Base-by-base conservation (phyloP, 371 early-diverging fungal genomes). In the Capniomyces stellatus region DNA sequence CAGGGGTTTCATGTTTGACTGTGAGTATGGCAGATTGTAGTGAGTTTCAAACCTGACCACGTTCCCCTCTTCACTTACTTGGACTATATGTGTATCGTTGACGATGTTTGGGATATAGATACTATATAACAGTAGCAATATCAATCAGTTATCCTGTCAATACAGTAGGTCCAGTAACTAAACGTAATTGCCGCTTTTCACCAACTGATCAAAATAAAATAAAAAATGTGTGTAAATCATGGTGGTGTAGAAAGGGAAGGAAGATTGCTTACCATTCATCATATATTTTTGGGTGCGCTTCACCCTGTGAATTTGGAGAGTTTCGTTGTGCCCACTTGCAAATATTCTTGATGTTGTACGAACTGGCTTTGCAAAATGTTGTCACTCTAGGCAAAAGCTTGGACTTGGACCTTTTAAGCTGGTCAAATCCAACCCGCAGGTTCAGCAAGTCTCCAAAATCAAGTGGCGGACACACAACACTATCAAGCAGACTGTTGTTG, bases 381-480 rank as follows among this genome's bases (percentile, higher is more conserved):
- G 92, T 87, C 15, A 88, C 92, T 31, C 93, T 66, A 8, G 85
- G 82, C 23, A 84, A 66, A 27, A 64, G 64, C 8, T 79, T 76
- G 15, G 78, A 72, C 44, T 81, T 76, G 56, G 80, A 67, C 43
- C 72, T 71, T 51, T 75, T 74, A 63, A 82, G 70, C 56, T 79
- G 75, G 69, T 84, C 79, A 27, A 81, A 75, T 58, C 77, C 70
- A 44, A 70, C 76, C 51, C 59, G 43, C 54, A 60, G 39, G 54
- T 55, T 59, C 57, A 47, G 59, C 23, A 66, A 69, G 10, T 65
- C 66, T 43, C 70, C 67, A 43, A 71, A 3, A 63, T 53, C 51
- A 68, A 71, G 55, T 71, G 66, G 29, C 6, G 15, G 35, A 66
- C 60, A 47, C 68, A 71, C 6, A 57, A 56, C 6, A 55, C 15